phyloP scores from a whole-genome alignment of 768 basidiomycete species.

The Trametes elegans region DNA sequence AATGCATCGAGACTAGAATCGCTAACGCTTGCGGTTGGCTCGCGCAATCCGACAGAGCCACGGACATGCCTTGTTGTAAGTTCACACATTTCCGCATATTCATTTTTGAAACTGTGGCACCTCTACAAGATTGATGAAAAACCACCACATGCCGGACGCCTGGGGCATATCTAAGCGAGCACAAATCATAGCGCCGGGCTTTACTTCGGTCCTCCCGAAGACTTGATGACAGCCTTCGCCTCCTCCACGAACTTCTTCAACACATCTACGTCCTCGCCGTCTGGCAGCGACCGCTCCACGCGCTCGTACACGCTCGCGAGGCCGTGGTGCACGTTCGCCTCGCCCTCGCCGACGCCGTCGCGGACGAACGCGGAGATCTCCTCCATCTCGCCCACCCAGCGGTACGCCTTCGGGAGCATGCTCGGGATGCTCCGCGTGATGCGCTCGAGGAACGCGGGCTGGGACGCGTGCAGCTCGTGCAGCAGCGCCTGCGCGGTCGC shows the following conservation, averaged over 20 bases:
- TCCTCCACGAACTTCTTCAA: conserved; percentile 45
- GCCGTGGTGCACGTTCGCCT: conserved; percentile 46
- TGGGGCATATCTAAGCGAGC: too few relatives aligned
- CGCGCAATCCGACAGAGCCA: too few relatives aligned
- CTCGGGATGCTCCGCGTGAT: conserved; percentile 39
- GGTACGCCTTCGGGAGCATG: conserved; percentile 63
- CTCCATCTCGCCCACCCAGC: conserved; percentile 63
- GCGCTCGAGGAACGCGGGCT: conserved; percentile 42
- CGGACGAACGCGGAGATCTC: conserved; percentile 57
- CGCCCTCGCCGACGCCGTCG: conserved; percentile 19
- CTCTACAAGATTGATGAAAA: too few relatives aligned
- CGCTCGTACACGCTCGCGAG: conserved; percentile 45
- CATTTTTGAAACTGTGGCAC: too few relatives aligned
- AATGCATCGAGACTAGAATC: too few relatives aligned
- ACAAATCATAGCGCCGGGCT: too few relatives aligned
- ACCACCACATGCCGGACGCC: too few relatives aligned
- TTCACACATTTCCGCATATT: too few relatives aligned
- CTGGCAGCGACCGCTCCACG: conserved; percentile 37
- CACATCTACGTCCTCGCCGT: conserved; percentile 36
- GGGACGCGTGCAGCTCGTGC: conserved; percentile 45
- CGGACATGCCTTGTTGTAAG: too few relatives aligned
- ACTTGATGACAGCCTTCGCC: conserved; percentile 33
- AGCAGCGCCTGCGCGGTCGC: conserved; percentile 59
- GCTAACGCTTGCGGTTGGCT: too few relatives aligned
- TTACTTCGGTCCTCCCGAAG: neutral